Evolutionary conservation across 345 rosid species (phyloP), one percentile per base, ranked within the genome.

Genomic region (Laguncularia racemosa): DNA sequence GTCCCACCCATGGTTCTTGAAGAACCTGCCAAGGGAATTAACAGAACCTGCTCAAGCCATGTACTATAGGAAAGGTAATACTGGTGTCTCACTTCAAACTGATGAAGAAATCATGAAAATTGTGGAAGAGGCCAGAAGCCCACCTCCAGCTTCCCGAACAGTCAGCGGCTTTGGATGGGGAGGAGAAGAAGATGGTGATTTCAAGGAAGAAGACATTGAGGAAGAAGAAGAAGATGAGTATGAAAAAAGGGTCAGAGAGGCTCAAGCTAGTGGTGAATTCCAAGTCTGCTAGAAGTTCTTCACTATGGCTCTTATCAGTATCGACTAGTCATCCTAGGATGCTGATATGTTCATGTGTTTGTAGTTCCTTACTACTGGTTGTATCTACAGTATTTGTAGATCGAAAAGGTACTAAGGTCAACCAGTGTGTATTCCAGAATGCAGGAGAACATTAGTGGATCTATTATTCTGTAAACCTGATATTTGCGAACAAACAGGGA

Each of bases 161-260:
- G 48, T 61, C 17, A 53, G 66, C 21, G 66, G 71, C 57, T 60
- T 67, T 44, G 66, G 66, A 13, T 67, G 71, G 66, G 71, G 57
- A 26, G 71, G 61, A 46, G 66, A 67, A 51, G 70, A 60, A 23
- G 66, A 67, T 0, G 61, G 57, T 0, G 66, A 67, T 0, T 53
- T 16, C 9, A 51, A 67, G 66, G 65, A 67, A 55, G 61, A 50
- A 48, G 70, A 58, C 1, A 56, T 55, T 0, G 51, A 56, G 23
- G 56, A 56, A 1, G 67, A 56, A n/a, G 78, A 71, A 55, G 83
- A 78, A 55, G 74, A 74, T 14, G 82, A 74, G 20, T 74, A 78
- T 61, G 82, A 58, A 63, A 66, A 66, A 63, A 53, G 59, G 4
- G 63, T 66, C 47, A 66, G 59, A 58, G 58, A 52, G 58, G 69